Evolutionary conservation across 768 basidiomycete species (phyloP), one percentile per base, ranked within the genome.

Genomic region (Rhodosporidiobolus odoratus): DNA sequence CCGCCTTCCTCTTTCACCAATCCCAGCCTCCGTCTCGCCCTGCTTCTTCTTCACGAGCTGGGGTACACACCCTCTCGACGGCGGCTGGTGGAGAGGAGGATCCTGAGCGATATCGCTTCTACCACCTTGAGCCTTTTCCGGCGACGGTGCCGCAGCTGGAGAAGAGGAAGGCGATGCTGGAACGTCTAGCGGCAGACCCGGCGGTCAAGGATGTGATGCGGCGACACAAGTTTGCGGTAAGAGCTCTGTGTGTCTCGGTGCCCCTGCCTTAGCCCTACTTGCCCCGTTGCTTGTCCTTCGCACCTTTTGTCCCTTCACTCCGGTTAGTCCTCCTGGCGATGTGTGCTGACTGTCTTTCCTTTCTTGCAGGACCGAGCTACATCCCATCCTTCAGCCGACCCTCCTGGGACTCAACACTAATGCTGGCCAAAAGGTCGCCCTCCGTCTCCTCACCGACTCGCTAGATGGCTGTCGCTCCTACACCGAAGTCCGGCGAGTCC

Each of bases 401-500:
- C 61, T 76, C 9, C 69, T 76, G 47, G 75, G 75, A 1, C 62
- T 76, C n/a, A 76, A 76, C 71, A 76, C 74, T 53, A 76, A 76
- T 54, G 59, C 65, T 13, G 75, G 75, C 1, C 35, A 76, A 38
- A 74, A 72, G 47, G 53, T 76, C 27, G 62, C 66, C 6, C 66
- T 76, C 19, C 52, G 75, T 0, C 57, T 76, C 16, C 61, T 76
- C 35, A 76, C 75, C 23, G 65, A 76, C 68, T 50, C 61, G 16
- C 61, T 76, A 4, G 66, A 64, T 37, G 75, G 75, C 4, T 41
- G 57, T 19, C 47, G 75, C 2, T 45, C 47, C 8, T 76, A 76
- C 69, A 32, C 41, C 41, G 73, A 76, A 15, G 72, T 74, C 25
- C 62, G 75, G 4, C 53, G 66, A 40, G 75, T 76, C 0, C 66